Evolutionary conservation across 2,329 filamentous ascomycete genomes (phyloP), one percentile per base, ranked within the genome.

Genomic region (Colletotrichum falcatum): DNA sequence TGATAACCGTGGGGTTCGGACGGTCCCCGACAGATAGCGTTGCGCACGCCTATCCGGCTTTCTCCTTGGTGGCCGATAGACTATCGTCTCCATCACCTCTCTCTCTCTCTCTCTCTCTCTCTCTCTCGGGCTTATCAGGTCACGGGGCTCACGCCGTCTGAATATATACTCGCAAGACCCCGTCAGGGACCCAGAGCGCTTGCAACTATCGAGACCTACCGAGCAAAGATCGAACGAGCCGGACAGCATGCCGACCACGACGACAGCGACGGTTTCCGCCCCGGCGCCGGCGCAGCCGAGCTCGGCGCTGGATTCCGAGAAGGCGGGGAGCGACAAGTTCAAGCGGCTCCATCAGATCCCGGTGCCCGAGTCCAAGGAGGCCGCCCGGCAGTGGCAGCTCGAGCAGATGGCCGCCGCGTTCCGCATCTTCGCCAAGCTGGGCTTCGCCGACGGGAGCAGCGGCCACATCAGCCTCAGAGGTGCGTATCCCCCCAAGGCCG

Each of bases 331-430:
- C 48, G 71, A 68, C 7, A 60, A 65, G 44, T 60, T 72, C 18
- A 72, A 65, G 51, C 60, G 71, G 7, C 71, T 72, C 12, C 71
- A 72, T 56, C 59, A 72, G 23, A 72, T 72, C 44, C 71, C 68
- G 18, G 55, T 64, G 1, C 60, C 64, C 5, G 62, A 63, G 44
- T 60, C 71, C 1, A 64, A 68, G 28, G 75, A 79, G 44, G 66
- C 75, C 44, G 76, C 79, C 55, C 76, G 79, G 0, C 73, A 74
- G 66, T 82, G 79, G 77, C 79, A 80, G 69, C 74, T 81, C 4
- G 76, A 85, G 20, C 80, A 85, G 56, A 80, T 86, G 75, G 84
- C 81, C 0, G 78, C 80, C 6, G 83, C 85, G 0, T 86, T 86
- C 68, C 80, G 85, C 33, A 81, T 85, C 8, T 86, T 86, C 76